Evolutionary conservation across 2,329 filamentous ascomycete genomes (phyloP).

Genomic region (Colletotrichum scovillei): DNA sequence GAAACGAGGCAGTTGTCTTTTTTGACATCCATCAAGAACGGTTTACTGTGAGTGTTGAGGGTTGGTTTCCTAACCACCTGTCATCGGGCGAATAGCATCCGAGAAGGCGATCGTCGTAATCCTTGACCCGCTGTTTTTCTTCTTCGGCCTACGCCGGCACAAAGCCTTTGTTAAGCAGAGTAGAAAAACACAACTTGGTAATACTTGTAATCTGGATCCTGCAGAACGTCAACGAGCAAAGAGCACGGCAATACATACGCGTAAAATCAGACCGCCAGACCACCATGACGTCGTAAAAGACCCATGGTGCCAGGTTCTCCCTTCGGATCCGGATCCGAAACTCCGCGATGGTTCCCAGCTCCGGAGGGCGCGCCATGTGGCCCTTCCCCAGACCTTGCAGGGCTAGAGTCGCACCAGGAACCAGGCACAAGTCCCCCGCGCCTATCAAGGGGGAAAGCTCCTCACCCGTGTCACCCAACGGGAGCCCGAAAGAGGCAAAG

Average conservation of each 20-base stretch:
- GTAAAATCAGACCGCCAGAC: neutral
- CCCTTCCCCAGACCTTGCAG: neutral
- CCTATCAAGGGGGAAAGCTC: neutral
- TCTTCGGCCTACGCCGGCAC: too few species aligned
- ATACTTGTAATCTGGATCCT: neutral
- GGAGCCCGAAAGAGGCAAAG: neutral
- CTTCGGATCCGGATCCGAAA: slow-evolving; percentile 21
- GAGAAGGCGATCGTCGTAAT: too few species aligned
- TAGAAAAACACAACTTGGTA: too few species aligned
- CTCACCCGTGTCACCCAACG: neutral
- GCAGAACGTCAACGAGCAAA: neutral
- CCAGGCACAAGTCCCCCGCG: neutral
- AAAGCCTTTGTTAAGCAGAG: neutral
- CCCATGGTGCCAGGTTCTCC: neutral
- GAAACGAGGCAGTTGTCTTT: neutral
- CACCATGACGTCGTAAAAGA: slow-evolving; percentile 12
- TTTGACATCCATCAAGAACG: neutral
- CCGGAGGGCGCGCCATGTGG: neutral
- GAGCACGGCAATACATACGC: neutral
- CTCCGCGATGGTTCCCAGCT: neutral
- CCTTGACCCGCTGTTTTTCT: too few species aligned
- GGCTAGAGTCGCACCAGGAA: slow-evolving; percentile 12
- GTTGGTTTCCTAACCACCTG: too few species aligned
- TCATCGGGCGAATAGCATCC: too few species aligned
- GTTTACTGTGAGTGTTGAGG: too few species aligned